A percentile compares a stretch with the other conserved stretches of the same genome.
These are phyloP conservation scores for Prunella vulgaris DNA, from an alignment of 257 asterid genomes.

Conservation along the genomic window DNA sequence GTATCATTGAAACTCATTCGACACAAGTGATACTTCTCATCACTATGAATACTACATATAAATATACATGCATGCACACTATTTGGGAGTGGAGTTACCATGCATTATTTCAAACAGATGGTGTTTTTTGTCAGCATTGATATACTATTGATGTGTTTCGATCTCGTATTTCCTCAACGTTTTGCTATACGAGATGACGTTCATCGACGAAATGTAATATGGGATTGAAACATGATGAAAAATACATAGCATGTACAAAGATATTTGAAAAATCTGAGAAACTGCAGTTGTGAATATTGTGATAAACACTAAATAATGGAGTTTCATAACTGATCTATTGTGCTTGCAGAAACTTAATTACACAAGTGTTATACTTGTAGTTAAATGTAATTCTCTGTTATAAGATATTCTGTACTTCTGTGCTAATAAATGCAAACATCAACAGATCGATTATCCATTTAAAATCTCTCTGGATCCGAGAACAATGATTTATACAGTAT, in stretches of 20 bases:
- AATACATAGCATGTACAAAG: not conserved
- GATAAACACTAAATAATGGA: not conserved
- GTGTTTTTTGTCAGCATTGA: not conserved
- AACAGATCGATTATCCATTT: no score
- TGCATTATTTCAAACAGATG: not conserved
- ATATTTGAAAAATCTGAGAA: not conserved
- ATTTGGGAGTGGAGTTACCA: not conserved
- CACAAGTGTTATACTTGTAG: not conserved
- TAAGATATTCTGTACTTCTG: no score
- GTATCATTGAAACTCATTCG: constrained; percentile 21
- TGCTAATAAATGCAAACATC: no score
- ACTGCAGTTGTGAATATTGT: no score
- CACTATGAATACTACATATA: not conserved
- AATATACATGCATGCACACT: not conserved
- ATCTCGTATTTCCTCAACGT: not conserved
- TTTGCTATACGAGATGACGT: no score
- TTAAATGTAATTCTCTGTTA: no score
- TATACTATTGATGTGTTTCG: not conserved
- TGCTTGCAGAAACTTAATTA: not conserved
- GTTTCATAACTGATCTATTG: not conserved
- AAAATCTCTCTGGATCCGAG: no score
- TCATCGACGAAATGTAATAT: not conserved
- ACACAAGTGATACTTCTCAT: constrained; percentile 4
- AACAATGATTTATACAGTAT: no score
- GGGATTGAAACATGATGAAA: not conserved